Evolutionary conservation across 805 yeast species (phyloP), one percentile per base, ranked within the genome.

Genomic region (Wickerhamiella domercqiae): DNA sequence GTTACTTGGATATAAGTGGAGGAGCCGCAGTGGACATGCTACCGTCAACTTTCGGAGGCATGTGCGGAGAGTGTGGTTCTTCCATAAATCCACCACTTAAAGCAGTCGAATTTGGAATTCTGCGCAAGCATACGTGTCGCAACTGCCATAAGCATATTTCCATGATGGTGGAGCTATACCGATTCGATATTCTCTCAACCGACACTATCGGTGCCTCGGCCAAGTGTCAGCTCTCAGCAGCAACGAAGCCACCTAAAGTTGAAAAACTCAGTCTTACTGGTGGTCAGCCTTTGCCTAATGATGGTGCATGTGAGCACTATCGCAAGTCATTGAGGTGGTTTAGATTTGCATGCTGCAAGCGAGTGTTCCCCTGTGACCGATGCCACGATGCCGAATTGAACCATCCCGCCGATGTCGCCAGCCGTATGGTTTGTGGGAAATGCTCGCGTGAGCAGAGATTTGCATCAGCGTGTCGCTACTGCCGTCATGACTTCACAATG

Each of bases 361-460:
- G 59, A 32, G 65, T 62, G 5, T 62, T 55, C 37, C 58, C 67
- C 2, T 62, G 67, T 32, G 67, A 63, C 38, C 43, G 49, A 33
- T 62, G 67, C 42, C 67, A 62, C 36, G 63, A 62, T 36, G 55
- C 43, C 21, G 54, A 55, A 19, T 44, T 53, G 34, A 53, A 52
- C 22, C 67, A 62, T 42, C 44, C 49, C 1, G 44, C 47, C 16
- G 66, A 62, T 35, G 54, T 53, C 20, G 64, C 64, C 5, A 47
- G 45, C 25, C 50, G 66, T 14, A 63, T 62, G 64, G 47, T 62
- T 5, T 62, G 67, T 36, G 67, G 66, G 3, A 49, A 47, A 42
- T 62, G 66, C 43, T 59, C 66, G 5, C 47, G 62, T 3, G 66
- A 62, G 46, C 66, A 62, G 49, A 51, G 53, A 33, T 59, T 60